Base-by-base conservation (phyloP, 2,329 filamentous ascomycete genomes). In the Ceratocystiopsis sp. region DNA sequence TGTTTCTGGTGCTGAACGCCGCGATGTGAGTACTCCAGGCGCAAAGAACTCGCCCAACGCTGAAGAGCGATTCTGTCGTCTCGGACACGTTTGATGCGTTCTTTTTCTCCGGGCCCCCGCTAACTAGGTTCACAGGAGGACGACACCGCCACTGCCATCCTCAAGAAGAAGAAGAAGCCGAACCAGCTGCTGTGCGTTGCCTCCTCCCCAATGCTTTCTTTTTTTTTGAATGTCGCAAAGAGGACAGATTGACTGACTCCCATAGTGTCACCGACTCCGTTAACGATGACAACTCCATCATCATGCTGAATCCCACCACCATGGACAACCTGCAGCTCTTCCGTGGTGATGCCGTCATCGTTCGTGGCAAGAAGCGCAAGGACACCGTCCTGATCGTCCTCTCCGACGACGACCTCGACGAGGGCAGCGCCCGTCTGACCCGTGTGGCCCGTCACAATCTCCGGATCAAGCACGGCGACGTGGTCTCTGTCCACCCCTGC, bases 121-220 rank as follows among this genome's bases (percentile, higher is more conserved):
- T 43, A 17, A 39, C 44, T 40, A 21, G 36, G 40, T 16, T 8
- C 19, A n/a, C 57, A 93, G 79, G 79, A 85, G 56, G 84, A 95
- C 62, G 91, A 94, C 60, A 85, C 80, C 49, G 78, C 91, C 42
- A 98, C 91, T 38, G 91, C 91, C 53, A 98, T 98, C 56, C 76
- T 98, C 58, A 96, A 95, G 73, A 96, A 96, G 76, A 98, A 98
- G 82, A 98, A 98, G 87, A 98, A 98, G 84, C 87, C 87, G 56
- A 98, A 98, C 68, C 93, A 89, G 59, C 68, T 98, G 62, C 93
- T 98, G 86, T 93, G 72, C 63, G 54, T 51, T 21, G 15, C 36
- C 15, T 1, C 19, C 15, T 21, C 8, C 25, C n/a, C 8, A 4
- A 12, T n/a, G 14, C 13, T n/a, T 32, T 15, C 9, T 7, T 29